These are phyloP conservation scores for Xanthoceras sorbifolium DNA, from an alignment of 345 rosid species.

Conservation along the genomic window DNA sequence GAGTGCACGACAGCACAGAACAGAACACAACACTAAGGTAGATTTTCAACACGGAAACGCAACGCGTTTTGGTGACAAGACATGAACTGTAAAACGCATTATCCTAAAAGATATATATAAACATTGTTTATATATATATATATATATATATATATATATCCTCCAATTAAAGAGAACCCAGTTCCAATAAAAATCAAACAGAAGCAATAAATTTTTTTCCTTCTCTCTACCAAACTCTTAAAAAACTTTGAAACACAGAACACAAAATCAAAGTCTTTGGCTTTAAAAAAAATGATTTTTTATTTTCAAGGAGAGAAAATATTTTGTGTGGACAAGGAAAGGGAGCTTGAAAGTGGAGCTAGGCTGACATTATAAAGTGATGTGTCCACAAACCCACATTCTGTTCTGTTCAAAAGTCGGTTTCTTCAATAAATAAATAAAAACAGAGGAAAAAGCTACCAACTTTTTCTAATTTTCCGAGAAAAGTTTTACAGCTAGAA, in stretches of 20 bases:
- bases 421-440: slow-evolving; percentile 16
- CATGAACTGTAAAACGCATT: slow-evolving; percentile 57
- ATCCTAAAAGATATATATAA: too few species aligned
- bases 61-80: slow-evolving; percentile 65
- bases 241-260: too few species aligned
- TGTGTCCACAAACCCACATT: slow-evolving; percentile 37
- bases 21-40: neutral
- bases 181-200: neutral
- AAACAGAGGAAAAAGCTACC: neutral
- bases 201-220: neutral
- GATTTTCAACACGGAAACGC: slow-evolving; percentile 39
- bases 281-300: neutral
- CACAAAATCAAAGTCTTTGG: neutral
- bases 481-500: neutral
- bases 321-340: neutral
- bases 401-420: slow-evolving; percentile 27
- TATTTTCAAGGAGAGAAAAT: slow-evolving; percentile 2
- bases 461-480: neutral
- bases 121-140: too few species aligned
- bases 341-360: slow-evolving; percentile 32
- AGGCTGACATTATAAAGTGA: slow-evolving; percentile 44
- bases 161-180: slow-evolving; percentile 6
- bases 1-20: too few species aligned
- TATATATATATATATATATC: neutral
- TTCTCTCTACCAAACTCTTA: slow-evolving; percentile 9